Base-by-base conservation (phyloP, 495 filamentous ascomycete species). In the Thozetella sp. region DNA sequence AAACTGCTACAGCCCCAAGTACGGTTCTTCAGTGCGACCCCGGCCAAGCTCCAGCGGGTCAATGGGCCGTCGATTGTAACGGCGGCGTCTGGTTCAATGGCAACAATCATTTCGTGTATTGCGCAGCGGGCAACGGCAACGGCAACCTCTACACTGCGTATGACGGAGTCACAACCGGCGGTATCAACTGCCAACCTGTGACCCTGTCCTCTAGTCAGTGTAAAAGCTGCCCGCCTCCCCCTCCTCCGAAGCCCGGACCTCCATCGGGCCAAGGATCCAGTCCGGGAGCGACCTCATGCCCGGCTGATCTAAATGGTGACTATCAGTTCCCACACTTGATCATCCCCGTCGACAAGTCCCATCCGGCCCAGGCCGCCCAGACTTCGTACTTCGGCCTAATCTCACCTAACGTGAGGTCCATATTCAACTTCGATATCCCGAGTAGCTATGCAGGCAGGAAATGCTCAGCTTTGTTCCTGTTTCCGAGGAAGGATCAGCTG, bases 391-490 rank as follows among this genome's bases (percentile, higher is more conserved):
- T 81, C 57, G 87, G 86, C 34, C 75, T 79, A 6, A 72, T 90
- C 25, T 79, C 78, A 2, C 64, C 78, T 2, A 81, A 77, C 23
- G 71, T 86, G 58, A 88, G 87, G 30, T 81, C 78, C 19, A 70
- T 87, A 48, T 92, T 90, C 81, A 88, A 87, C 71, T 92, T 92
- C 72, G 86, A 89, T 66, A 81, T 91, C 45, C 86, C 85, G 0
- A 25, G 66, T 0, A 67, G 67, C 12, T 75, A 83, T 66, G 66
- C 76, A 40, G 83, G 78, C 51, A 83, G 85, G 71, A 88, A 77
- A 0, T 93, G 90, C 72, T 76, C 76, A 27, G 79, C 90, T 9
- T 70, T 89, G 54, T 90, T 93, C 78, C 74, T 89, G 37, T 84
- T 90, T 71, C 89, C 90, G 4, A 58, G 73, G 52, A 66, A 75